Conservation (phyloP, 306 rosid genomes). For the Delonix regia region DNA sequence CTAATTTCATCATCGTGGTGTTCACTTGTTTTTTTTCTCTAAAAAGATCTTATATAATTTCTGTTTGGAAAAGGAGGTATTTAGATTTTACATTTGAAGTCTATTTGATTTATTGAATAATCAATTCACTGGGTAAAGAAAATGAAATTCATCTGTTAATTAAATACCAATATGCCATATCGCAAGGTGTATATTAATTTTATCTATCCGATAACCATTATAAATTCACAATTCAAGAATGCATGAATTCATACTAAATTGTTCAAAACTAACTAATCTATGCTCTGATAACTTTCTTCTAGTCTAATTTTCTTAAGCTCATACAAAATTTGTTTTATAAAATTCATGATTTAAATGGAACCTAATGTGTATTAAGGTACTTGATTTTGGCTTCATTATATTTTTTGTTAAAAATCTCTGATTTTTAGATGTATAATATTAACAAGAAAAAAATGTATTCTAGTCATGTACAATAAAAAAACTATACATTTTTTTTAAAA, state of each 20-base stretch:
- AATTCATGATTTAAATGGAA: slow-evolving; percentile 1
- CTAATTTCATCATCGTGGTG: background rate
- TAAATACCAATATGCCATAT: slow-evolving; percentile 1
- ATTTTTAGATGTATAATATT: slow-evolving; percentile 3
- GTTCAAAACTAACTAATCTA: background rate
- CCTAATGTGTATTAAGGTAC: background rate
- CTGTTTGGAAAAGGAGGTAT: slow-evolving; percentile 1
- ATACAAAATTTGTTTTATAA: background rate
- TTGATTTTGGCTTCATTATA: too few relatives aligned
- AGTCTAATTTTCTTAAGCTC: background rate
- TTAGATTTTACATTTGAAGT: slow-evolving; percentile 6
- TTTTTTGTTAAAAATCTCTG: too few relatives aligned
- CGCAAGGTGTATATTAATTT: background rate
- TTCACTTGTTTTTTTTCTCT: slow-evolving; percentile 1
- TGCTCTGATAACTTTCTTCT: background rate
- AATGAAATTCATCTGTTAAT: background rate
- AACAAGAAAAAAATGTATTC: background rate
- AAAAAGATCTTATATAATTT: slow-evolving; percentile 4
- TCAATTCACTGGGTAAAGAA: background rate
- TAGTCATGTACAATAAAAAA: background rate
- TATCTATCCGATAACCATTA: slow-evolving; percentile 1
- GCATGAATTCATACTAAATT: background rate
- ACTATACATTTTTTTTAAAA: slow-evolving; percentile 28
- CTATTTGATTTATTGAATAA: background rate
- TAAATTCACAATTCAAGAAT: background rate